These are phyloP conservation scores for Exobasidium cylindrosporum DNA, from an alignment of 1,284 basidiomycete species.

Conservation along the genomic window DNA sequence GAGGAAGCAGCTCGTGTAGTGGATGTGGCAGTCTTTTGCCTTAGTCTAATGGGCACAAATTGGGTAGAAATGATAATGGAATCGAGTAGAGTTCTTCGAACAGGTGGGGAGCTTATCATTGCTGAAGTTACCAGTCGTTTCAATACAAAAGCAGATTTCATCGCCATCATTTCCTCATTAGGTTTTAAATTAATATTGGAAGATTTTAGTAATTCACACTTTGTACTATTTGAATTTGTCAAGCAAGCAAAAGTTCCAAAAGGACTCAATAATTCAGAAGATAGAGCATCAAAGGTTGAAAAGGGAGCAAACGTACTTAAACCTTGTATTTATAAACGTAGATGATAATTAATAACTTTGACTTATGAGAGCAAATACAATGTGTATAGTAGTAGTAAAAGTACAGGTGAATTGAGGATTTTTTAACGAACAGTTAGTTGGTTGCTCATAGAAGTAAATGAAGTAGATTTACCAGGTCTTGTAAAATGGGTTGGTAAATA, in stretches of 20 bases:
- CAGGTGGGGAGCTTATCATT: conserved; percentile 85
- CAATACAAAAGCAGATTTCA: conserved; percentile 65
- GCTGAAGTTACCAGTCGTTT: conserved; percentile 74
- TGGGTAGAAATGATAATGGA: conserved; percentile 89
- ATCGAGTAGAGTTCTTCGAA: conserved; percentile 76
- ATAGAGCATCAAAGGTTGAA: conserved; percentile 47
- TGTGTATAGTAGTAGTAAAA: too few species aligned
- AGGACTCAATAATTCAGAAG: background rate
- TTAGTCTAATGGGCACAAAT: conserved; percentile 95
- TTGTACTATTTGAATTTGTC: conserved; percentile 37
- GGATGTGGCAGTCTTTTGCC: conserved; percentile 86
- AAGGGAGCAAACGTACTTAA: conserved; percentile 70
- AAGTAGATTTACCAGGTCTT: too few species aligned
- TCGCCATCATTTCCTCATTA: conserved; percentile 67
- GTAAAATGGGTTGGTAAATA: background rate
- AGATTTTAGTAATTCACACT: conserved; percentile 41
- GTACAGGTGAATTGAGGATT: too few species aligned
- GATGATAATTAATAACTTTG: conserved; percentile 60
- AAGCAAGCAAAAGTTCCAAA: conserved; percentile 2
- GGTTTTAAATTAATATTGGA: conserved; percentile 65
- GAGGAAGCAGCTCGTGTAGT: conserved; percentile 57
- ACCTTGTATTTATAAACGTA: conserved; percentile 93
- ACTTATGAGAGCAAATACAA: too few species aligned
- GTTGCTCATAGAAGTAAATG: too few species aligned
- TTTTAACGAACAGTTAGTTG: too few species aligned